Conservation (phyloP, 2,329 filamentous ascomycete species). For the Rosellinia necatrix region DNA sequence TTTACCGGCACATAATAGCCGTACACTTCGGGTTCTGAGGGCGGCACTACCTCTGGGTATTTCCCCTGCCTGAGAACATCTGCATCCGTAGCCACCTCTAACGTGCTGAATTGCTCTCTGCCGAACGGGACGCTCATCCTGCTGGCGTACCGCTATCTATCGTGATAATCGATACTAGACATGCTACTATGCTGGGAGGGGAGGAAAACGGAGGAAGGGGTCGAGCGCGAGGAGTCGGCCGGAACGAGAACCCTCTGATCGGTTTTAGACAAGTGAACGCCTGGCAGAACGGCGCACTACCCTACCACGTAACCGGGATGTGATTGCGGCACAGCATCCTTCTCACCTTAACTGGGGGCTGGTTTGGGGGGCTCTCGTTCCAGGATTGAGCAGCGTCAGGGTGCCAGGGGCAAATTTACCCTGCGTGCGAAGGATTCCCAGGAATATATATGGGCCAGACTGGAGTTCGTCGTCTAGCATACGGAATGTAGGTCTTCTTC, state of each 20-base stretch:
- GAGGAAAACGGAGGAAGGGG: not conserved
- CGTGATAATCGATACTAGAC: not conserved
- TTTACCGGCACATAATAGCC: constrained; percentile 19
- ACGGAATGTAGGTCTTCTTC: no score
- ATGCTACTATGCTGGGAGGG: not conserved
- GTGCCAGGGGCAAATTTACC: no score
- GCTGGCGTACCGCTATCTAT: constrained; percentile 10
- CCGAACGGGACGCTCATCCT: constrained; percentile 17
- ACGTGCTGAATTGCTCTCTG: constrained; percentile 20
- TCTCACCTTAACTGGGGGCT: no score
- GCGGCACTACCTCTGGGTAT: constrained; percentile 23
- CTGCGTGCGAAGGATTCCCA: no score
- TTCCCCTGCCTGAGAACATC: constrained; percentile 15
- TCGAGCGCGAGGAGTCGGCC: not conserved
- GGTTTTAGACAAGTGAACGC: no score
- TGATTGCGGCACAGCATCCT: no score
- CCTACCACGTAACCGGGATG: no score
- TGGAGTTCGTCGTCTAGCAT: not conserved
- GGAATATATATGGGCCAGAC: not conserved
- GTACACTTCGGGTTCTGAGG: constrained; percentile 11
- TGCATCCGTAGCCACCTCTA: constrained; percentile 18
- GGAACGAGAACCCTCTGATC: no score
- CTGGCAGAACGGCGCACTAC: no score
- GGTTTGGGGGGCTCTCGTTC: no score
- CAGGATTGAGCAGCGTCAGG: no score